Evolutionary conservation across 2,329 filamentous ascomycete genomes (phyloP).

Genomic region (Scedosporium aurantiacum): DNA sequence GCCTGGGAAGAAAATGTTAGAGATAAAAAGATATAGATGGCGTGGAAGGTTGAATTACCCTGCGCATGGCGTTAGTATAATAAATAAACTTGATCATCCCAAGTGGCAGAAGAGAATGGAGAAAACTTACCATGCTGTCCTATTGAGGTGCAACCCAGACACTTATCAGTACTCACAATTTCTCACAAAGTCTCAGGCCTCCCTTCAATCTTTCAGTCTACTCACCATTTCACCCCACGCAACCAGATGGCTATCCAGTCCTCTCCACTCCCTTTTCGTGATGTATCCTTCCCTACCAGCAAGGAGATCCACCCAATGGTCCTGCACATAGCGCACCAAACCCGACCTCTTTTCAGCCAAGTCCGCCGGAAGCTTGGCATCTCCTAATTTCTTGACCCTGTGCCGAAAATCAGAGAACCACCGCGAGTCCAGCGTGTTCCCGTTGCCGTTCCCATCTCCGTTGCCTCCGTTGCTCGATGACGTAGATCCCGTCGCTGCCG

Average conservation of each 20-base stretch:
- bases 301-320: conserved; percentile 58
- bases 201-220: conserved; percentile 22
- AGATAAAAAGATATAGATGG: background rate
- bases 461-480: background rate
- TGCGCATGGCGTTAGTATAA: background rate
- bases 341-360: background rate
- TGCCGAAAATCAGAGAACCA: conserved; percentile 18
- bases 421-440: conserved; percentile 12
- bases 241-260: conserved; percentile 55
- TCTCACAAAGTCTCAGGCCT: background rate
- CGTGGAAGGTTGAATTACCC: background rate
- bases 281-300: conserved; percentile 69
- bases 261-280: conserved; percentile 43
- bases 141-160: background rate
- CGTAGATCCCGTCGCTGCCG: background rate
- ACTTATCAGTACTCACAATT: no score
- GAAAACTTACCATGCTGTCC: conserved; percentile 6
- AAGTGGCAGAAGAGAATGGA: background rate
- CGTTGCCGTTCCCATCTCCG: background rate
- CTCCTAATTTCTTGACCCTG: conserved; percentile 11
- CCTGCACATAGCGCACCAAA: conserved; percentile 12
- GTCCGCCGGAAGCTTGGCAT: background rate
- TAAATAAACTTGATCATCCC: no score
- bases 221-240: conserved; percentile 80
- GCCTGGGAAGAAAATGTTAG: conserved; percentile 12